Evolutionary conservation across 208 protist species (phyloP), one percentile per base, ranked within the genome.

Genomic region (Crithidia acanthocephali): DNA sequence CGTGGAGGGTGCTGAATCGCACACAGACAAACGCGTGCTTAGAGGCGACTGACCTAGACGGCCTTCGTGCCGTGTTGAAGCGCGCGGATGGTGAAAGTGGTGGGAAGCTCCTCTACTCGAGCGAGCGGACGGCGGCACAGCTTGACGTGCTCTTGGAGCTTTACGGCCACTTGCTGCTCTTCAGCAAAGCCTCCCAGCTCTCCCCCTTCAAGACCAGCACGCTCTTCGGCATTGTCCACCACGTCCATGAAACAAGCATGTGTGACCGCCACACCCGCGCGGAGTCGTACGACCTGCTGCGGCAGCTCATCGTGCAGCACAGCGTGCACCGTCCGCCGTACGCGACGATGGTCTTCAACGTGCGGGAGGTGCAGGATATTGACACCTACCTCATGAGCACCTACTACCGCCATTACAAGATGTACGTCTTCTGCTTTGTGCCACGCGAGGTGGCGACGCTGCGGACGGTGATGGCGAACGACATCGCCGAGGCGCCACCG

Each of bases 381-480:
- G 88, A 93, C 56, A 90, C 92, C 55, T 98, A 98, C 70, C 48
- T 97, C 10, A 73, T 97, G 25, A 74, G 67, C 37, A 95, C 90
- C 32, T 98, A 98, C 76, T 95, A 93, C 76, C 81, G 91, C 11
- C 91, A 97, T 62, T 98, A 96, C 72, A 98, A 96, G 74, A 93
- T 98, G 87, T 98, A 98, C 79, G 63, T 84, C 27, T 98, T 93
- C 63, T 89, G 87, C 51, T 98, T 98, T 71, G 84, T 94, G 33
- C 83, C 85, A 10, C 78, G 77, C 32, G 72, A 95, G 48, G 68
- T 81, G 23, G 87, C 85, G 33, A 88, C 79, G 53, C 44, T 98
- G 23, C 71, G 63, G 30, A 84, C 83, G 33, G 42, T 87, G 7
- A 72, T 80, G 45, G 77, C 92, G 3, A 83, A 70, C 37, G 76